Conservation (phyloP, 2,329 filamentous ascomycete species). For the Dactylellina cionopaga region DNA sequence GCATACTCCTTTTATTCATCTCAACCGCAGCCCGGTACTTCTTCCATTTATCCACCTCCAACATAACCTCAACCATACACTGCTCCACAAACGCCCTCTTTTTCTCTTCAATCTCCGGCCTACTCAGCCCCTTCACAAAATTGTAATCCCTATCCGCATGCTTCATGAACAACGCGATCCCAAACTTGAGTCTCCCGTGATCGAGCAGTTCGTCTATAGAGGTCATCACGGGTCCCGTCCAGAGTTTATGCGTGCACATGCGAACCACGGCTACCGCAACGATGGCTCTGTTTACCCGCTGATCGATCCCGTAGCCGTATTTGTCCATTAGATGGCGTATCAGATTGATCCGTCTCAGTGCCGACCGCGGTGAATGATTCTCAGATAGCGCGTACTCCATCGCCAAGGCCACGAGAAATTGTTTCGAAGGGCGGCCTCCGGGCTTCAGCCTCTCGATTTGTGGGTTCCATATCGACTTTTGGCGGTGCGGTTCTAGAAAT, state of each 20-base stretch:
- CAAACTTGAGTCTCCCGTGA: slow-evolving; percentile 26
- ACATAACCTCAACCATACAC: slow-evolving; percentile 37
- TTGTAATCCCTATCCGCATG: slow-evolving; percentile 15
- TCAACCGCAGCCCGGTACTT: background rate
- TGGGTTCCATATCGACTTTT: slow-evolving; percentile 1
- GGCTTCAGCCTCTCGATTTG: background rate
- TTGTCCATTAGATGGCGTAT: slow-evolving; percentile 17
- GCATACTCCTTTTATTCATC: background rate
- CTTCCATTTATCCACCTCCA: slow-evolving; percentile 25
- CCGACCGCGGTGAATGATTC: slow-evolving; percentile 18
- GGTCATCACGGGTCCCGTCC: background rate
- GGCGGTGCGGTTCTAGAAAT: background rate
- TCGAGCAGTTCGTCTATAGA: slow-evolving; percentile 10
- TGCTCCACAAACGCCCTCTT: slow-evolving; percentile 35
- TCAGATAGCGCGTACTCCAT: slow-evolving; percentile 30
- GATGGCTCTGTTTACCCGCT: slow-evolving; percentile 22
- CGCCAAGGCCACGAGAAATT: slow-evolving; percentile 19
- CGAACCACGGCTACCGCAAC: slow-evolving; percentile 31
- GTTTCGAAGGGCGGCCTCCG: background rate
- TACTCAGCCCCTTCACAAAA: slow-evolving; percentile 14
- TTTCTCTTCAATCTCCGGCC: background rate
- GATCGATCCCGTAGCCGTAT: slow-evolving; percentile 7
- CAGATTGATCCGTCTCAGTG: slow-evolving; percentile 8
- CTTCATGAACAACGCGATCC: slow-evolving; percentile 1
- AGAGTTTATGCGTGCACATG: slow-evolving; percentile 7